phyloP scores from a whole-genome alignment of 768 basidiomycete genomes.

The Mycena galopus region DNA sequence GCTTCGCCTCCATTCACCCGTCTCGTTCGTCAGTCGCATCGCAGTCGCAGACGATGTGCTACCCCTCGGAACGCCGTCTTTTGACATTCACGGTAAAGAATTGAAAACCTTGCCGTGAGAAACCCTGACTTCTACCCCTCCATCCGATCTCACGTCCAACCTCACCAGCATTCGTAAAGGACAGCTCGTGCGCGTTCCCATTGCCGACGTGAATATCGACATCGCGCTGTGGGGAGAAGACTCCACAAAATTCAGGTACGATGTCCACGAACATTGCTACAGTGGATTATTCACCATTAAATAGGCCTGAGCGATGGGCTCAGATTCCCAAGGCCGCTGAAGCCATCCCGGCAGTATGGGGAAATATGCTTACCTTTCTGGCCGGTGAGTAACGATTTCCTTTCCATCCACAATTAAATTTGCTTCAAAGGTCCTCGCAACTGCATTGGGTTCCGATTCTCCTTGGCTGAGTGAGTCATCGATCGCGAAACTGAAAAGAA shows the following conservation, averaged over 20 bases:
- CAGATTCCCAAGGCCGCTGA: conserved; percentile 49
- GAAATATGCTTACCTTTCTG: conserved; percentile 48
- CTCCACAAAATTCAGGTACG: conserved; percentile 48
- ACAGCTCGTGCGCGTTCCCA: conserved; percentile 45
- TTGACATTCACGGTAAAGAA: conserved; percentile 40
- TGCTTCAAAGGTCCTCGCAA: conserved; percentile 43
- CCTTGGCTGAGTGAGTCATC: conserved; percentile 47
- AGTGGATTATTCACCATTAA: neutral
- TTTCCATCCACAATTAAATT: neutral
- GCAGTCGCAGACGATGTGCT: conserved; percentile 45
- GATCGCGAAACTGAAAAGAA: neutral
- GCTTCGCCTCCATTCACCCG: conserved; percentile 37
- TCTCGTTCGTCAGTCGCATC: conserved; percentile 41
- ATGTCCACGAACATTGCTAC: neutral
- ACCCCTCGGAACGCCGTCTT: conserved; percentile 41
- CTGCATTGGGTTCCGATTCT: conserved; percentile 55
- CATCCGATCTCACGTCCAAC: neutral
- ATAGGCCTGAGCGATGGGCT: conserved; percentile 62
- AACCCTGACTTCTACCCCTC: neutral
- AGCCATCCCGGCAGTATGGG: conserved; percentile 55
- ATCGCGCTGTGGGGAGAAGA: conserved; percentile 43
- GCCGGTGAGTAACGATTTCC: neutral
- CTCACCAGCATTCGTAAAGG: conserved; percentile 40
- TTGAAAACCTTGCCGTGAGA: conserved; percentile 22
- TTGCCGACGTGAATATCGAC: conserved; percentile 42